phyloP scores from a whole-genome alignment of 2,329 filamentous ascomycete genomes.

The Myriosclerotinia curreyana region DNA sequence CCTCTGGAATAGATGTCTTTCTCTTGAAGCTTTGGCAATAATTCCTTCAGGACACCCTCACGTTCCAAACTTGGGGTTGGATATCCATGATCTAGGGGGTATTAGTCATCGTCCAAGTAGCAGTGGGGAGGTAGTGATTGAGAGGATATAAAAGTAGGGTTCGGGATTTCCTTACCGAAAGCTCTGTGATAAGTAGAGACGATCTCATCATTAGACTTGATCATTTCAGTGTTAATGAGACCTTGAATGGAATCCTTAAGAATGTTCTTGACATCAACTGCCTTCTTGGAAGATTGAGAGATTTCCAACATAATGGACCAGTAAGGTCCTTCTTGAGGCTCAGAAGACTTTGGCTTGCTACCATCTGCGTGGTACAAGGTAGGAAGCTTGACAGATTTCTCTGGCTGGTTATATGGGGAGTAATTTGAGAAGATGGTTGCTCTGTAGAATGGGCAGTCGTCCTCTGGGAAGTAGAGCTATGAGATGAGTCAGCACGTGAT shows the following conservation, averaged over 20 bases:
- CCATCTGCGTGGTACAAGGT: slow-evolving; percentile 85
- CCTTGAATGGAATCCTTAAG: slow-evolving; percentile 92
- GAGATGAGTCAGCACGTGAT: slow-evolving; percentile 32
- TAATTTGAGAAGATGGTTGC: slow-evolving; percentile 99
- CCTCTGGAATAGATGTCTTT: slow-evolving; percentile 93
- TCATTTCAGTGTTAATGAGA: slow-evolving; percentile 96
- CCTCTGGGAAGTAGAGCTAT: slow-evolving; percentile 95
- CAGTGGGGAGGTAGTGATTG: background rate
- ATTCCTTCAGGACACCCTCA: slow-evolving; percentile 87
- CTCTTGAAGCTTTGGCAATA: slow-evolving; percentile 87
- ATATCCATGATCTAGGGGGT: slow-evolving; percentile 76
- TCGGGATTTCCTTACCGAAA: slow-evolving; percentile 49
- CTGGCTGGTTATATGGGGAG: slow-evolving; percentile 95
- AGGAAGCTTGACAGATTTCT: slow-evolving; percentile 75
- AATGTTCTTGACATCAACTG: slow-evolving; percentile 80
- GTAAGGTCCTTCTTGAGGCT: slow-evolving; percentile 86
- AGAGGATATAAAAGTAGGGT: background rate
- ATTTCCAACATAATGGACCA: slow-evolving; percentile 99
- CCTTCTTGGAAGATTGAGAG: slow-evolving; percentile 93
- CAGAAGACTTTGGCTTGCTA: slow-evolving; percentile 68
- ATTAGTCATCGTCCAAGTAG: background rate
- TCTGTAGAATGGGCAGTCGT: slow-evolving; percentile 98
- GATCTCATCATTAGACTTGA: slow-evolving; percentile 86
- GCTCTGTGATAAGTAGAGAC: slow-evolving; percentile 97
- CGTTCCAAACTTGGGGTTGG: slow-evolving; percentile 93